These are phyloP conservation scores for Saccharomycopsis fermentans DNA, from an alignment of 805 yeast genomes.

Conservation along the genomic window DNA sequence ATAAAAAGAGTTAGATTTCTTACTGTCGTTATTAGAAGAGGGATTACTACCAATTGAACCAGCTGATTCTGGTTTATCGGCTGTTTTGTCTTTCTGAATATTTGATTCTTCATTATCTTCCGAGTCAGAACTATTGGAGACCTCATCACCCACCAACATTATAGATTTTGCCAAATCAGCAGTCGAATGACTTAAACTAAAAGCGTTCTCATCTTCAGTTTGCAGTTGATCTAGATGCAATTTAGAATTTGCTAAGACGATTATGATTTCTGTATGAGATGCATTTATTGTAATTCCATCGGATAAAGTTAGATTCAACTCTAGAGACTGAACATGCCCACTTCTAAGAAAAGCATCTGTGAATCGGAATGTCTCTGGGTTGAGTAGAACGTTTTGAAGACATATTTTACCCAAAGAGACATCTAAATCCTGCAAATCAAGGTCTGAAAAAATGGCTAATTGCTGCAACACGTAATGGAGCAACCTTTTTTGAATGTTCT, in stretches of 20 bases:
- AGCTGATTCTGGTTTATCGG: constrained; percentile 20
- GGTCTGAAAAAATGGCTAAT: constrained; percentile 68
- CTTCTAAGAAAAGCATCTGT: constrained; percentile 56
- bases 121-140: constrained; percentile 2
- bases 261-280: constrained; percentile 40
- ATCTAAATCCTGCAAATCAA: constrained; percentile 73
- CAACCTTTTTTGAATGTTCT: constrained; percentile 72
- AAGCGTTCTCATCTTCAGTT: constrained; percentile 13
- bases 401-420: constrained; percentile 58
- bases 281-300: constrained; percentile 63
- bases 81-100: background rate
- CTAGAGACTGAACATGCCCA: constrained; percentile 48
- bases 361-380: constrained; percentile 55
- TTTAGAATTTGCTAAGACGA: constrained; percentile 8
- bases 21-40: background rate
- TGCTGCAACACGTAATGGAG: constrained; percentile 73
- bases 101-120: background rate
- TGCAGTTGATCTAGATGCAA: background rate
- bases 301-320: constrained; percentile 50
- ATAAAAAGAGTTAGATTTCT: constrained; percentile 6
- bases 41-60: background rate
- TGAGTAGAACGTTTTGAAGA: constrained; percentile 55
- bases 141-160: constrained; percentile 22
- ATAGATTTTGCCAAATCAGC: constrained; percentile 23
- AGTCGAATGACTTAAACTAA: constrained; percentile 12